phyloP scores from a whole-genome alignment of 768 basidiomycete species.

The Lyophyllum atratum region DNA sequence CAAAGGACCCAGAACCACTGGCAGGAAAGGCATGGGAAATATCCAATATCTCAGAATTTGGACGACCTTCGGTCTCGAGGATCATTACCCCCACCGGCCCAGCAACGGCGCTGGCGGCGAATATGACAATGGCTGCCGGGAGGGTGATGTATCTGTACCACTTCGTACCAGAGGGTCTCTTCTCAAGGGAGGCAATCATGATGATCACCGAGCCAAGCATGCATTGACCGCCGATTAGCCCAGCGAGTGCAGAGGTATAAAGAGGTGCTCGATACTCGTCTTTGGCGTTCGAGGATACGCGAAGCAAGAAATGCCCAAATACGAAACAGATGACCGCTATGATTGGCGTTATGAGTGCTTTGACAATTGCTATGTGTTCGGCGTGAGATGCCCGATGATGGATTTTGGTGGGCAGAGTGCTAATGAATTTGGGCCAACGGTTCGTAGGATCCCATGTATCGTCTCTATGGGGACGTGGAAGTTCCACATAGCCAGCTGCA shows the following conservation, averaged over 20 bases:
- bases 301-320: not conserved
- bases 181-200: not conserved
- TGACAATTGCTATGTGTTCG: constrained; percentile 1
- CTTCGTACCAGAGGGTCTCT: not conserved
- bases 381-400: not conserved
- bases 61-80: not conserved
- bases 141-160: constrained; percentile 4
- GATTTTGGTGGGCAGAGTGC: not conserved
- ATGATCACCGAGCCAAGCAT: constrained; percentile 5
- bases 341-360: not conserved
- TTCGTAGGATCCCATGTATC: not conserved
- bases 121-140: not conserved
- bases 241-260: not conserved
- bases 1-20: not conserved
- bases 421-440: not conserved
- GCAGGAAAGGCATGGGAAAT: not conserved
- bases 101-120: not conserved
- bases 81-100: constrained; percentile 6
- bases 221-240: constrained; percentile 5
- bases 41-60: constrained; percentile 2
- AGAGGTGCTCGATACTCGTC: constrained; percentile 1
- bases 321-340: not conserved
- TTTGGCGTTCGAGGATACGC: not conserved
- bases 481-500: not conserved
- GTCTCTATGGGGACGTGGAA: not conserved